These are phyloP conservation scores for Hapsidospora chrysogenum DNA, from an alignment of 495 filamentous ascomycete species.

Conservation along the genomic window DNA sequence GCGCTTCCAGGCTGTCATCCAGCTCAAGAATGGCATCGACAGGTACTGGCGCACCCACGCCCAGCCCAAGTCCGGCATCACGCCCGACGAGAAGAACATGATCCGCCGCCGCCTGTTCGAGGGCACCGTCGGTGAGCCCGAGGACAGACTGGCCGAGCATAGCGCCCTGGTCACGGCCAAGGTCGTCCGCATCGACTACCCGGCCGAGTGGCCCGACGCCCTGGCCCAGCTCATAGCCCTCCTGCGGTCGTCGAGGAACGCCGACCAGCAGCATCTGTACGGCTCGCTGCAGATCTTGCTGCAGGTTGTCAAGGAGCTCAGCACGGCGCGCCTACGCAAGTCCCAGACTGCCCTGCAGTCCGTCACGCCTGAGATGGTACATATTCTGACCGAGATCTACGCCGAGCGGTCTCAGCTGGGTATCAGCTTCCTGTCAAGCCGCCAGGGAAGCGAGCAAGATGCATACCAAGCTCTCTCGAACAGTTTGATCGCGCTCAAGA, in stretches of 20 bases:
- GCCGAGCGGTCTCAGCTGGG: conserved; percentile 54
- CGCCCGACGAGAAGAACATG: conserved; percentile 51
- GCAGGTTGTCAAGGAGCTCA: conserved; percentile 77
- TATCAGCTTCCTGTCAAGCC: conserved; percentile 38
- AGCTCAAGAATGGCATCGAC: conserved; percentile 90
- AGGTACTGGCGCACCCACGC: conserved; percentile 70
- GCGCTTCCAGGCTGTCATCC: conserved; percentile 80
- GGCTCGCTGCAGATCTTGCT: conserved; percentile 63
- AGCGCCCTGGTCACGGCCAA: conserved; percentile 80
- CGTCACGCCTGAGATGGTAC: conserved; percentile 63
- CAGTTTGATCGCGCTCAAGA: conserved; percentile 62
- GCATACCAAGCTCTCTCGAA: conserved; percentile 49
- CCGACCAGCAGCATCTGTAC: conserved; percentile 37
- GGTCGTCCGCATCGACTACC: conserved; percentile 76
- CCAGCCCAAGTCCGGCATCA: conserved; percentile 50
- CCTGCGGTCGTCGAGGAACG: conserved; percentile 30
- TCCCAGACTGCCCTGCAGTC: conserved; percentile 57
- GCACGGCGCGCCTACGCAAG: conserved; percentile 54
- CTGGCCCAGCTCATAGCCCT: conserved; percentile 40
- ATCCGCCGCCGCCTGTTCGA: conserved; percentile 60
- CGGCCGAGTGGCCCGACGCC: conserved; percentile 58
- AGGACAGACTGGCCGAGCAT: conserved; percentile 58
- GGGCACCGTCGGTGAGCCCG: conserved; percentile 56
- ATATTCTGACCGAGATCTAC: conserved; percentile 62
- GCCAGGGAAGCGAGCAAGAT: conserved; percentile 32